phyloP scores from a whole-genome alignment of 345 rosid genomes.

The Cardamine chenopodiifolia region DNA sequence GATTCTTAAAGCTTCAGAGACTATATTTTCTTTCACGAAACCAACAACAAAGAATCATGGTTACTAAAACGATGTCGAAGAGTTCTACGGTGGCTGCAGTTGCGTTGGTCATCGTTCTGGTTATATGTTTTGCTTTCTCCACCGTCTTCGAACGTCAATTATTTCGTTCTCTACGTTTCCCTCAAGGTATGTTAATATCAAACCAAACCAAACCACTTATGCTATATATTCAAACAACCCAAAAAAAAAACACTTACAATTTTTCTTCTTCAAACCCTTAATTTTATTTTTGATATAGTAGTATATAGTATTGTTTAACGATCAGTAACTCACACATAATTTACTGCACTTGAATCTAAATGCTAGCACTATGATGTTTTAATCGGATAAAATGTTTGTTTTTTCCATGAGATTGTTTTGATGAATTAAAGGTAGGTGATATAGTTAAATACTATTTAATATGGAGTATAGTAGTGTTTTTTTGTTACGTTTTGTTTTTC shows the following conservation, averaged over 20 bases:
- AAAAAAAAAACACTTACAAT: neutral
- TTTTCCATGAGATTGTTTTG: neutral
- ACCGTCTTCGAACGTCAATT: conserved; percentile 14
- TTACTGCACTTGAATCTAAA: neutral
- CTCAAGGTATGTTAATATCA: conserved; percentile 33
- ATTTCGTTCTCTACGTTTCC: neutral
- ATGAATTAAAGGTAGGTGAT: neutral
- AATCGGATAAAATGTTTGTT: neutral
- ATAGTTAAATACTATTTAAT: neutral
- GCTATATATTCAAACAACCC: too few species aligned
- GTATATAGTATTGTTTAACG: neutral
- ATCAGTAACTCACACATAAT: neutral
- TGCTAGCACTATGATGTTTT: neutral
- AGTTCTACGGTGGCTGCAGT: neutral
- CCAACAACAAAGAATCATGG: conserved; percentile 9
- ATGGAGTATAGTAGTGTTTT: neutral
- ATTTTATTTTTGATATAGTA: neutral
- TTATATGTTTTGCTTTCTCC: conserved; percentile 11
- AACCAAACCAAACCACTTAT: neutral
- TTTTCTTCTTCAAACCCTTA: neutral
- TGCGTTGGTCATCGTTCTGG: conserved; percentile 25
- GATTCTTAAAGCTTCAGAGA: conserved; percentile 7
- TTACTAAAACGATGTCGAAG: neutral
- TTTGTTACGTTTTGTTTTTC: neutral
- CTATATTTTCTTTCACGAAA: neutral